Evolutionary conservation across 352 stramenopile species (phyloP).

Genomic region (Pythium rhizo-oryzae): DNA sequence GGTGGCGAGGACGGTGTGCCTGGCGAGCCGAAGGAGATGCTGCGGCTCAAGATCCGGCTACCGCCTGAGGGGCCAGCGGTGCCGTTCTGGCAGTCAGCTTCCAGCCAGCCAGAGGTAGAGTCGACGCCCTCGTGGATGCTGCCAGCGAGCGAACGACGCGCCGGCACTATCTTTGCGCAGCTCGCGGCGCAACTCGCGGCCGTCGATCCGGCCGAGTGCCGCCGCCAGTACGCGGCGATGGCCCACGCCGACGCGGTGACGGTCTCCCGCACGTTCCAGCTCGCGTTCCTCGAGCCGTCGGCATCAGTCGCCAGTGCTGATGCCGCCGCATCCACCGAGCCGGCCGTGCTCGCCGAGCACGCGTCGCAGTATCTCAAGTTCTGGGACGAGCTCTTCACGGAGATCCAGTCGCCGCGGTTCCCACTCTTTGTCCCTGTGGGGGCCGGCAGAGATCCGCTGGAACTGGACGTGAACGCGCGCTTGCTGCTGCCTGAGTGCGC

Average conservation of each 20-base stretch:
- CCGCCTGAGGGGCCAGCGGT: no score
- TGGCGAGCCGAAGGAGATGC: slow-evolving; percentile 10
- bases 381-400: slow-evolving; percentile 44
- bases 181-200: not conserved
- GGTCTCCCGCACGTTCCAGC: slow-evolving; percentile 3
- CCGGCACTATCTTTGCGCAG: slow-evolving; percentile 10
- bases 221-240: slow-evolving; percentile 1
- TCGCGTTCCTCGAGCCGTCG: slow-evolving; percentile 1
- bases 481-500: slow-evolving; percentile 39
- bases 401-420: slow-evolving; percentile 64
- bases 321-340: not conserved
- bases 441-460: slow-evolving; percentile 29
- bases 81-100: slow-evolving; percentile 1
- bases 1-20: not conserved
- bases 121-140: no score
- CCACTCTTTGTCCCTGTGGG: slow-evolving; percentile 50
- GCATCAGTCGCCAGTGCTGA: not conserved
- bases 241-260: not conserved
- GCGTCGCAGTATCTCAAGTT: slow-evolving; percentile 50
- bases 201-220: slow-evolving; percentile 10
- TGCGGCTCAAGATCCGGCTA: not conserved
- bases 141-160: not conserved
- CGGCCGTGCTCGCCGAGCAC: slow-evolving; percentile 16
- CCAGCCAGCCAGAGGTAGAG: no score
- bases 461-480: slow-evolving; percentile 51